Evolutionary conservation across 306 rosid genomes (phyloP).

Genomic region (Argentina anserina): DNA sequence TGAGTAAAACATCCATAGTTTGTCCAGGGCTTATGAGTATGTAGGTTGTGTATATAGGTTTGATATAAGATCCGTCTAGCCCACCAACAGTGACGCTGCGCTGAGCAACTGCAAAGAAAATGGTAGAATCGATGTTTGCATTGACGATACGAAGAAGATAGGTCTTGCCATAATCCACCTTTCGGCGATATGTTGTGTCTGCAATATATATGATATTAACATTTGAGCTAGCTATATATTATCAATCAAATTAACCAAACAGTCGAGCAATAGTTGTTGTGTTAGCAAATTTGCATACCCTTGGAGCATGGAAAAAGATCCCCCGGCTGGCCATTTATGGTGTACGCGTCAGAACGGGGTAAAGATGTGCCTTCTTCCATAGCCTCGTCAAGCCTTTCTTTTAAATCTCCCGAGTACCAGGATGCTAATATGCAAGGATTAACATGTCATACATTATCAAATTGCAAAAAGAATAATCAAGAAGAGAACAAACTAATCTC

Average conservation of each 20-base stretch:
- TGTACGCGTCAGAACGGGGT: not conserved
- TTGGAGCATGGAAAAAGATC: not conserved
- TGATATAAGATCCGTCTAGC: not conserved
- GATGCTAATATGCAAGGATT: not conserved
- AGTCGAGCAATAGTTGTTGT: not conserved
- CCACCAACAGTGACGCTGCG: not conserved
- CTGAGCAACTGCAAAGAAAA: not conserved
- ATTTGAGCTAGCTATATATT: not conserved
- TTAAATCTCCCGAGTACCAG: not conserved
- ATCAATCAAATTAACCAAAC: too few species aligned
- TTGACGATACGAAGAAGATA: not conserved
- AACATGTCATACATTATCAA: not conserved
- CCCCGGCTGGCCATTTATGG: not conserved
- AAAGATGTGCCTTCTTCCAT: not conserved
- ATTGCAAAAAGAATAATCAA: not conserved
- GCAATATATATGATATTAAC: too few species aligned
- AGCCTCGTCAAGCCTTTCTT: not conserved
- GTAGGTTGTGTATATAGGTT: not conserved
- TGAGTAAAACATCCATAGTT: not conserved
- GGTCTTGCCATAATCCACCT: not conserved
- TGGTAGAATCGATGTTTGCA: not conserved
- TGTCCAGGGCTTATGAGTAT: not conserved
- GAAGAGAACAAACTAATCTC: too few species aligned
- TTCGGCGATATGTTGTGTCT: not conserved
- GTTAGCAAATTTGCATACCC: not conserved